Base-by-base conservation (phyloP, 1,139 yeast species). In the Tardiomyces blankii region DNA sequence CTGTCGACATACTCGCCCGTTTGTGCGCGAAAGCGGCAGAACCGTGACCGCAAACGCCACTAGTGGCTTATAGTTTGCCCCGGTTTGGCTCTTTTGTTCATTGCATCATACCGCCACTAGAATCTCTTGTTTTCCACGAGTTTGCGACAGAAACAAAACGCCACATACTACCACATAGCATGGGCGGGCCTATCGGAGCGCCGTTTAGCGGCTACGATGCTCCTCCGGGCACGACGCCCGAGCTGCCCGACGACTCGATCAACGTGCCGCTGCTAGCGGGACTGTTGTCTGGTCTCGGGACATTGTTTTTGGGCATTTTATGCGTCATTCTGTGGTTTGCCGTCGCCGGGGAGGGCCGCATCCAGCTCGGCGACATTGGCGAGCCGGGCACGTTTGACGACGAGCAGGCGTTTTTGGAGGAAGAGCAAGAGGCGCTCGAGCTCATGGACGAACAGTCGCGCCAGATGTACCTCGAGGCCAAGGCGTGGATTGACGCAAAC, bases 381-480 rank as follows among this genome's bases (percentile, higher is more conserved):
- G 64, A 68, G 43, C 80, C 83, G 0, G 82, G 81, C 11, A 67
- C 75, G 23, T 68, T 75, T 48, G 87, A 80, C 56, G 83, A 80
- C 56, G 85, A 78, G 49, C 79, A 76, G 53, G 81, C 77, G 44
- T 67, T 79, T 30, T 70, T 73, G 38, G 77, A 82, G 46, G 83
- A 83, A 53, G 82, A 89, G 52, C 72, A 75, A 43, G 82, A 76
- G 51, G 95, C 88, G 55, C 70, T 89, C 32, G 89, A 81, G 58
- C 64, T 69, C 46, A 72, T 76, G 64, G 80, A 78, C 41, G 80
- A 75, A 49, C 68, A 67, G 28, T 71, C 65, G 14, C 58, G 69
- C 40, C 59, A 60, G 49, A 54, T 59, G 46, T 70, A 70, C 49
- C 75, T 80, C 55, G 84, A 78, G 56, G 81, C 89, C 39, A 77